Percentiles rank a stretch among this genome's conserved stretches.
Evolutionary conservation across 441 rosid genomes (phyloP).

Genomic region (Populus hybrid): DNA sequence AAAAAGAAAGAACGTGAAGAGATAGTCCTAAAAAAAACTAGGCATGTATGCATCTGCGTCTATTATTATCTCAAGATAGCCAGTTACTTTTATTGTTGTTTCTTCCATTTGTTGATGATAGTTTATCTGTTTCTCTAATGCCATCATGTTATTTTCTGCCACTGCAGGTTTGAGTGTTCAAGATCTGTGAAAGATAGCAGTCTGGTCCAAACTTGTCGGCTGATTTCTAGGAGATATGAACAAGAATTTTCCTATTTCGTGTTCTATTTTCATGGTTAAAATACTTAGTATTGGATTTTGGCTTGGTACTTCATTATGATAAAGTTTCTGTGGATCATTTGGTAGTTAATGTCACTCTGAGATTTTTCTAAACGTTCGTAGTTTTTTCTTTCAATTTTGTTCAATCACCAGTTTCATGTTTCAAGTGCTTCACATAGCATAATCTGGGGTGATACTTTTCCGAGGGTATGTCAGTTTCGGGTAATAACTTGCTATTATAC

Average conservation of each 20-base stretch:
- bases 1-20: too few relatives aligned
- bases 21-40: neutral
- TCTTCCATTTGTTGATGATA: neutral
- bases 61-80: neutral
- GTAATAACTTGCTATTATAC: too few relatives aligned
- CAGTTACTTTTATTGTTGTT: neutral
- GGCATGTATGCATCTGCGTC: neutral
- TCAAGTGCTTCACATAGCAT: neutral
- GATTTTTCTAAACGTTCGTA: neutral
- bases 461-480: too few relatives aligned
- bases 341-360: neutral
- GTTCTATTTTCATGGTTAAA: neutral
- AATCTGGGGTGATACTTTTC: too few relatives aligned
- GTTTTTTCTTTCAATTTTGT: neutral
- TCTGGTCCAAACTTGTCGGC: neutral
- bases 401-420: too few relatives aligned
- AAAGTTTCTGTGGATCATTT: neutral
- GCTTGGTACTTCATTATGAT: neutral
- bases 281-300: slow-evolving; percentile 1
- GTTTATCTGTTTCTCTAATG: too few relatives aligned
- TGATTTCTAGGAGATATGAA: neutral
- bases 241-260: neutral
- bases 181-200: slow-evolving; percentile 36
- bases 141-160: neutral
- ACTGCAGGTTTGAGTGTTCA: slow-evolving; percentile 65